A percentile compares a stretch with the other conserved stretches of the same genome.
phyloP scores from a whole-genome alignment of 164 flowering plant species.

The Vitis rupestris region DNA sequence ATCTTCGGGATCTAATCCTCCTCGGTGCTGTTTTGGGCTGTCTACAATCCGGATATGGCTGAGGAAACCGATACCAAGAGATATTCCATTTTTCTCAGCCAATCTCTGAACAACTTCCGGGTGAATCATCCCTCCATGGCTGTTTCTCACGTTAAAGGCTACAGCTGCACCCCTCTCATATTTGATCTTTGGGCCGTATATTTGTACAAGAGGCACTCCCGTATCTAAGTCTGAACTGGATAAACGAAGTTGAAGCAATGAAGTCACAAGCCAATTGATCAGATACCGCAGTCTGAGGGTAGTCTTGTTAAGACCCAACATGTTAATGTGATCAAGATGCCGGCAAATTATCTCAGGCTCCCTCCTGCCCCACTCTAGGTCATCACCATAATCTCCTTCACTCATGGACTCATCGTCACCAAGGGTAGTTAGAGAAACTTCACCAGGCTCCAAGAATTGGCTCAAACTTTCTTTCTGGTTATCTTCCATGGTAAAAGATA shows the following conservation, averaged over 20 bases:
- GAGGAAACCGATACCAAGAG: slow-evolving; percentile 78
- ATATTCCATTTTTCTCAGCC: slow-evolving; percentile 73
- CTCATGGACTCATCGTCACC: slow-evolving; percentile 44
- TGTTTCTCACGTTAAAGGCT: slow-evolving; percentile 76
- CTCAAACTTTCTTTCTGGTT: slow-evolving; percentile 31
- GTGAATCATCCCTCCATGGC: slow-evolving; percentile 45
- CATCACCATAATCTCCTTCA: slow-evolving; percentile 67
- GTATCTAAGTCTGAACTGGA: slow-evolving; percentile 42
- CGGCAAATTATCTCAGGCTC: slow-evolving; percentile 79
- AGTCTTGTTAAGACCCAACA: slow-evolving; percentile 87
- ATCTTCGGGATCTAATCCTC: slow-evolving; percentile 45
- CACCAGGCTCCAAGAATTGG: slow-evolving; percentile 45
- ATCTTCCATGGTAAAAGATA: slow-evolving; percentile 60
- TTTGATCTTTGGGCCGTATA: slow-evolving; percentile 90
- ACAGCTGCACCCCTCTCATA: slow-evolving; percentile 92
- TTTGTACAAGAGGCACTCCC: slow-evolving; percentile 56
- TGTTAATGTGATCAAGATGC: slow-evolving; percentile 79
- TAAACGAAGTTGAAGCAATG: slow-evolving; percentile 69
- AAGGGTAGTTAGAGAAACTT: slow-evolving; percentile 36
- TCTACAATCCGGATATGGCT: slow-evolving; percentile 64
- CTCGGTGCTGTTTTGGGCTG: slow-evolving; percentile 35
- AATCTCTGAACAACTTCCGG: slow-evolving; percentile 80
- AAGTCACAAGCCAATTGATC: slow-evolving; percentile 91
- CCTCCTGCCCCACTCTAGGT: slow-evolving; percentile 62
- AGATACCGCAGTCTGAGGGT: slow-evolving; percentile 65